A percentile compares a stretch with the other conserved stretches of the same genome.
phyloP scores from a whole-genome alignment of 2,329 filamentous ascomycete genomes.

The Verticillium klebahnii region DNA sequence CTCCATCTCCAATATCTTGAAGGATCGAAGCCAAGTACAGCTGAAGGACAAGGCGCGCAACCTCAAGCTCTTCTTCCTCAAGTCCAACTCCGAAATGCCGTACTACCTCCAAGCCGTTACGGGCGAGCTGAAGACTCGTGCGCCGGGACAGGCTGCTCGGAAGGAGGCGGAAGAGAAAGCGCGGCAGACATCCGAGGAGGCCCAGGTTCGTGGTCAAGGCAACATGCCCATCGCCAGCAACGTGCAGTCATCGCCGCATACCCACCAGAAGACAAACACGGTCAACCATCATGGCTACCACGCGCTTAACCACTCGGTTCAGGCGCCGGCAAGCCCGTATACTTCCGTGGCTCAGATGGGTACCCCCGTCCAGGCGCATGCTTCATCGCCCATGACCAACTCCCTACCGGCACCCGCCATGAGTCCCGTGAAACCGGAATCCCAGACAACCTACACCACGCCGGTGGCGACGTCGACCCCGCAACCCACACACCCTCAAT shows the following conservation, averaged over 20 bases:
- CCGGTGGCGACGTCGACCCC: constrained; percentile 14
- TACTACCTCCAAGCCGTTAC: constrained; percentile 85
- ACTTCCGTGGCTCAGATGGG: not conserved
- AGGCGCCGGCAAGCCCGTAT: constrained; percentile 9
- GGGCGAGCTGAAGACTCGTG: constrained; percentile 81
- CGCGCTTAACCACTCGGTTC: not conserved
- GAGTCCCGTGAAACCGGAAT: not conserved
- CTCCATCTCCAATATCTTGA: constrained; percentile 75
- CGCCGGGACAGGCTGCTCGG: constrained; percentile 67
- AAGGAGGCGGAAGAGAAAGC: constrained; percentile 64
- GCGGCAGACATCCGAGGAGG: constrained; percentile 53
- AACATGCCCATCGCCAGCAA: constrained; percentile 52
- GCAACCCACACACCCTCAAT: constrained; percentile 18
- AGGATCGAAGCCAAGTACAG: constrained; percentile 86
- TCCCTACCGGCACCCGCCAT: not conserved
- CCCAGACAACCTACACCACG: not conserved
- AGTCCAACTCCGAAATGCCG: constrained; percentile 86
- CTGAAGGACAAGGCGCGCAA: constrained; percentile 91
- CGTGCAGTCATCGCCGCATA: constrained; percentile 36
- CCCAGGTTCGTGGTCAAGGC: constrained; percentile 56
- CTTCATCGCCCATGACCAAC: constrained; percentile 2
- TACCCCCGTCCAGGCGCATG: not conserved
- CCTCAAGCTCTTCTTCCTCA: constrained; percentile 85
- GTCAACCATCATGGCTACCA: constrained; percentile 1
- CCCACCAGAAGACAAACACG: not conserved